phyloP scores from a whole-genome alignment of 108 stramenopile species.

The Chaetoceros tenuissimus region DNA sequence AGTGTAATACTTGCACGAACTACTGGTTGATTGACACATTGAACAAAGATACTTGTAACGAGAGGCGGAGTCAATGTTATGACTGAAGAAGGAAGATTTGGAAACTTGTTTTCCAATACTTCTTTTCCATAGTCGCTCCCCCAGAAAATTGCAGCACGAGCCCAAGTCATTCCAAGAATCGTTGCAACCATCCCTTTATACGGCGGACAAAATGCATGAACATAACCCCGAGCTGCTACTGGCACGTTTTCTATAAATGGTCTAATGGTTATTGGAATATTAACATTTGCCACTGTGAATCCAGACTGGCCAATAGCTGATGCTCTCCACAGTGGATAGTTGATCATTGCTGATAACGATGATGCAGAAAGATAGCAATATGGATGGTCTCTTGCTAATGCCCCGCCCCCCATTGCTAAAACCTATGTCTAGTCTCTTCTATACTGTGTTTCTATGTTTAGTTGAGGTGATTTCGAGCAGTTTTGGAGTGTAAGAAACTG shows the following conservation, averaged over 20 bases:
- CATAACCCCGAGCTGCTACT: conserved; percentile 38
- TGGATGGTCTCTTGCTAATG: conserved; percentile 73
- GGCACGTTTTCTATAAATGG: conserved; percentile 18
- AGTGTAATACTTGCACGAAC: conserved; percentile 87
- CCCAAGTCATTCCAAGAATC: conserved; percentile 95
- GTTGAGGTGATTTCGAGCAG: no score
- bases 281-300: conserved; percentile 41
- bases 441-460: no score
- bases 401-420: conserved; percentile 52
- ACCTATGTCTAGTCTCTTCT: no score
- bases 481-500: no score
- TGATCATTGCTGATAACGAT: conserved; percentile 60
- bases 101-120: conserved; percentile 11
- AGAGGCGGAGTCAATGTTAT: conserved; percentile 80
- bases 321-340: conserved; percentile 80
- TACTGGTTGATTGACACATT: conserved; percentile 91
- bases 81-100: conserved; percentile 7
- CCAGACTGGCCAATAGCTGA: conserved; percentile 76
- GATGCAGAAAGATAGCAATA: conserved; percentile 64
- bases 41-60: conserved; percentile 71
- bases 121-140: conserved; percentile 82
- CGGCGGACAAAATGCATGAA: conserved; percentile 88
- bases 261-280: conserved; percentile 20
- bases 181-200: conserved; percentile 90
- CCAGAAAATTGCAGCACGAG: conserved; percentile 93